phyloP scores from a whole-genome alignment of 768 basidiomycete species.

The Leccinum pellstonianum region DNA sequence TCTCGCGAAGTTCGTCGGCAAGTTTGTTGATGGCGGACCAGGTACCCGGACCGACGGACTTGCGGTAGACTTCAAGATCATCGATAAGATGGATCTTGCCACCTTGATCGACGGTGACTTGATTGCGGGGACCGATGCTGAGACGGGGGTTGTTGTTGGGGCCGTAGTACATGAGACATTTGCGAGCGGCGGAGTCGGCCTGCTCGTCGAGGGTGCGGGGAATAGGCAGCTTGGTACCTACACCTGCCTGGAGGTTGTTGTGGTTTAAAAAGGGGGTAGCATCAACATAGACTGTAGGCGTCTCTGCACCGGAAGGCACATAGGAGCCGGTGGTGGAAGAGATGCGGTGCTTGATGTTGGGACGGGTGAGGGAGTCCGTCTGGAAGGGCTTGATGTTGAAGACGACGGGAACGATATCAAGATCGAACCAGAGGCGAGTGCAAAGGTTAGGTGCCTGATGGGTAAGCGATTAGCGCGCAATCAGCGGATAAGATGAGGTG shows the following conservation, averaged over 20 bases:
- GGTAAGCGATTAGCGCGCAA: slow-evolving; percentile 22
- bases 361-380: slow-evolving; percentile 73
- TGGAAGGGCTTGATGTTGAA: slow-evolving; percentile 85
- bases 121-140: slow-evolving; percentile 78
- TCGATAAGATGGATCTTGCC: slow-evolving; percentile 86
- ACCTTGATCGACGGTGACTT: slow-evolving; percentile 83
- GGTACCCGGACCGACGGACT: slow-evolving; percentile 67
- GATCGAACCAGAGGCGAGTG: slow-evolving; percentile 78
- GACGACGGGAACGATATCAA: slow-evolving; percentile 82
- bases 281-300: slow-evolving; percentile 69
- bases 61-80: slow-evolving; percentile 74
- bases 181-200: slow-evolving; percentile 83
- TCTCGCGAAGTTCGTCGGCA: slow-evolving; percentile 80
- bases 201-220: slow-evolving; percentile 80
- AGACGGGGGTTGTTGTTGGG: slow-evolving; percentile 83
- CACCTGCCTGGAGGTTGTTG: slow-evolving; percentile 42
- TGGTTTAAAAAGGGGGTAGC: slow-evolving; percentile 46
- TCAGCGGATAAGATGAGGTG: slow-evolving; percentile 6
- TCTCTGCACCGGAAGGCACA: slow-evolving; percentile 73
- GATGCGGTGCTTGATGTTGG: slow-evolving; percentile 80
- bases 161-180: slow-evolving; percentile 80
- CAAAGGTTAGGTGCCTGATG: slow-evolving; percentile 73
- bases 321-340: slow-evolving; percentile 79
- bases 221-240: slow-evolving; percentile 63
- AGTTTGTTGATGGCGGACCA: slow-evolving; percentile 84